Evolutionary conservation across 176 grass and related monocot species (phyloP).

Genomic region (Carex scoparia): DNA sequence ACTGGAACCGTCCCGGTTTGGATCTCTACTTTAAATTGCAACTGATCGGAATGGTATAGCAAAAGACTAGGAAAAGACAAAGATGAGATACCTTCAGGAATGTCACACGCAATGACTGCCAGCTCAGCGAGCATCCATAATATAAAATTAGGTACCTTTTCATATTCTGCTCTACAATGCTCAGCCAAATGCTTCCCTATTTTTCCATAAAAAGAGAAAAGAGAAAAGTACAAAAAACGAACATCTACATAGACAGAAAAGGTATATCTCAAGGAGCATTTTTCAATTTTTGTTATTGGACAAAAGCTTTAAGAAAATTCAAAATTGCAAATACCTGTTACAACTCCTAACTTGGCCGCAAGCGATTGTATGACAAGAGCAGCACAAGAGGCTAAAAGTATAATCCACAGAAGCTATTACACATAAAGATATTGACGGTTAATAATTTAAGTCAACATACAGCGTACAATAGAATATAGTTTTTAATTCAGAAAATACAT

Average conservation of each 20-base stretch:
- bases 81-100: conserved; percentile 75
- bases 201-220: neutral
- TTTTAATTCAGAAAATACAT: conserved; percentile 7
- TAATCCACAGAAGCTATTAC: conserved; percentile 91
- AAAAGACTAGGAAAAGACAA: neutral
- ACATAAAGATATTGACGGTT: conserved; percentile 14
- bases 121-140: conserved; percentile 97
- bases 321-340: conserved; percentile 54
- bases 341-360: conserved; percentile 85
- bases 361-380: conserved; percentile 96
- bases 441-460: neutral
- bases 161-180: conserved; percentile 92
- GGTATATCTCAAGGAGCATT: neutral
- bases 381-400: conserved; percentile 90
- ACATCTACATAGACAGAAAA: neutral
- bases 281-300: neutral
- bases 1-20: neutral
- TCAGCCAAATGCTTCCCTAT: conserved; percentile 95
- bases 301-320: neutral
- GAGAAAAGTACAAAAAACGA: neutral
- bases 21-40: neutral
- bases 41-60: neutral
- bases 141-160: conserved; percentile 73
- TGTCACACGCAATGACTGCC: conserved; percentile 94
- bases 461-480: neutral